Conservation (phyloP, 176 grass and related monocot genomes). For the Oryza meridionalis region DNA sequence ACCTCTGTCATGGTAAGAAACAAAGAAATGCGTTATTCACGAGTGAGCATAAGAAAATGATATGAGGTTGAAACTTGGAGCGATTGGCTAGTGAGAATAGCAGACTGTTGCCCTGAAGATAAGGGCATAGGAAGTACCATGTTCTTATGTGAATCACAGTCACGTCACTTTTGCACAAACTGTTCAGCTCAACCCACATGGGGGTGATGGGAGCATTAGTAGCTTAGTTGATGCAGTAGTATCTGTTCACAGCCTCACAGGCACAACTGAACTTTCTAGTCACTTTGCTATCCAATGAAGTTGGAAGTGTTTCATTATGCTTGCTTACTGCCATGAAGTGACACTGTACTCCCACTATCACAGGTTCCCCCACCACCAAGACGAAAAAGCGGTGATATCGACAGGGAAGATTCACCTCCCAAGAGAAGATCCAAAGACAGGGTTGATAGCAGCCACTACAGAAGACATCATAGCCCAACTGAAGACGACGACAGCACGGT, state of each 20-base stretch:
- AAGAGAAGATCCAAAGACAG: slow-evolving; percentile 48
- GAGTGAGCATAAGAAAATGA: neutral
- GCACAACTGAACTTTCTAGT: neutral
- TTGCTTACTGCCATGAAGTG: slow-evolving; percentile 9
- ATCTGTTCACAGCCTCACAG: neutral
- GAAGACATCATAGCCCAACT: slow-evolving; percentile 43
- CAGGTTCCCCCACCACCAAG: slow-evolving; percentile 74
- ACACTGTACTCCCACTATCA: neutral
- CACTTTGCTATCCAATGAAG: neutral
- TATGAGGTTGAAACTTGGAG: neutral
- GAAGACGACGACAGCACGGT: slow-evolving; percentile 20
- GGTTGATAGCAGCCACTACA: slow-evolving; percentile 24
- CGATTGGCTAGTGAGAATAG: neutral
- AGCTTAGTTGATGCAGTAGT: neutral
- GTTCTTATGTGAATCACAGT: neutral
- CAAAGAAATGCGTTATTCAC: neutral
- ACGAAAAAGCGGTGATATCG: slow-evolving; percentile 29
- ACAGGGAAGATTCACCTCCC: slow-evolving; percentile 57
- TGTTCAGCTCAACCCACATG: neutral
- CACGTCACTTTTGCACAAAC: neutral
- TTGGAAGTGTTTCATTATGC: neutral
- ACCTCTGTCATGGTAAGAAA: neutral
- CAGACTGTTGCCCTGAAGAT: neutral
- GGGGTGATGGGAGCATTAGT: neutral
- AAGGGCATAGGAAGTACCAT: neutral